Percentiles rank a stretch among this genome's conserved stretches.
Conservation (phyloP, 768 basidiomycete species). For the Calocera cornea region DNA sequence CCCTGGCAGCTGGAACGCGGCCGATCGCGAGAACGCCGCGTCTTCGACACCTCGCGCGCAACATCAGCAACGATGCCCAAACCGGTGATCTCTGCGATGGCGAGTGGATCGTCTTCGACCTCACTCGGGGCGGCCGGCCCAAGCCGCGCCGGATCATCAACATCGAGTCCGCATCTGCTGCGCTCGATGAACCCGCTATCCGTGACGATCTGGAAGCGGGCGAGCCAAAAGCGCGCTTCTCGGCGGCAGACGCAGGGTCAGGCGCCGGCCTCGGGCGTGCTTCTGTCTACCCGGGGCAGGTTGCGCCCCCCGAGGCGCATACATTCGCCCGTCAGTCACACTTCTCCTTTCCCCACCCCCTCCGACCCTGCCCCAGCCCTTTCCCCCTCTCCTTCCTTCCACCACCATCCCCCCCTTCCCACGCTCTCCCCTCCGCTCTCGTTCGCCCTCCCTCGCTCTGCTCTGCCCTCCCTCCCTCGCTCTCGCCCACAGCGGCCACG, state of each 20-base stretch:
- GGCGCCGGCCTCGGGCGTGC: not conserved
- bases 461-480: not conserved
- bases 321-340: not conserved
- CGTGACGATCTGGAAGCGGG: not conserved
- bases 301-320: not conserved
- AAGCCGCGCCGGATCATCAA: no score
- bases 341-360: not conserved
- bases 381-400: not conserved
- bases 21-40: no score
- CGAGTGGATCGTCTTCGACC: no score
- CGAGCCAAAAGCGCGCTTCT: not conserved
- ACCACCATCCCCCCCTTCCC: not conserved
- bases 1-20: no score
- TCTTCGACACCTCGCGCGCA: no score
- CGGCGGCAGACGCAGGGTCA: not conserved
- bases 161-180: no score
- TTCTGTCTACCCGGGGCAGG: not conserved
- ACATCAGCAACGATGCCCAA: no score
- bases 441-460: not conserved
- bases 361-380: not conserved
- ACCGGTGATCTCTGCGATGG: no score
- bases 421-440: conserved; percentile 7
- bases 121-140: no score
- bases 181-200: no score
- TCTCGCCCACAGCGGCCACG: not conserved